phyloP scores from a whole-genome alignment of 2,329 filamentous ascomycete species.

The Periconia macrospinosa region DNA sequence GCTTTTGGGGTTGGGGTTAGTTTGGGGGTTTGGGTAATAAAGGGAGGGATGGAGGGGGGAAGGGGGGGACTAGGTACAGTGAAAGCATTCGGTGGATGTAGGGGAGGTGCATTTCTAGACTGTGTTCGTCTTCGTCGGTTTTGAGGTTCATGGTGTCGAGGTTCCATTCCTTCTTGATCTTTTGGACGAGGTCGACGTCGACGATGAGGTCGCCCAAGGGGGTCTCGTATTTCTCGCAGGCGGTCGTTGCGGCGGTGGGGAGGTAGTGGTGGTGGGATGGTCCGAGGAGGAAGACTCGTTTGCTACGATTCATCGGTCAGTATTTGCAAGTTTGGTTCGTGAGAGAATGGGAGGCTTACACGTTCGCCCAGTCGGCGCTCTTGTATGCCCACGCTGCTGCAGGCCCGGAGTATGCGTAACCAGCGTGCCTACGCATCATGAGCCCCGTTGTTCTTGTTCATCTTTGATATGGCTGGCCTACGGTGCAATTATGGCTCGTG shows the following conservation, averaged over 20 bases:
- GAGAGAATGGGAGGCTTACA: slow-evolving; percentile 50
- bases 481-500: slow-evolving; percentile 90
- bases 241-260: slow-evolving; percentile 73
- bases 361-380: slow-evolving; percentile 76
- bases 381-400: slow-evolving; percentile 96
- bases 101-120: slow-evolving; percentile 93
- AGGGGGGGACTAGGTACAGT: slow-evolving; percentile 47
- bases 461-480: slow-evolving; percentile 53
- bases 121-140: slow-evolving; percentile 83
- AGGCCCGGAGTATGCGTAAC: slow-evolving; percentile 87
- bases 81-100: slow-evolving; percentile 82
- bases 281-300: slow-evolving; percentile 88
- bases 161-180: slow-evolving; percentile 36
- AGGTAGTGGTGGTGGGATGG: slow-evolving; percentile 90
- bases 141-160: slow-evolving; percentile 59
- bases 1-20: slow-evolving; percentile 21
- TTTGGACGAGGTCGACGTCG: slow-evolving; percentile 60
- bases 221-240: slow-evolving; percentile 70
- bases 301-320: slow-evolving; percentile 50
- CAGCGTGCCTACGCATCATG: slow-evolving; percentile 72
- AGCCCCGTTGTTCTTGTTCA: slow-evolving; percentile 14
- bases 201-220: slow-evolving; percentile 72
- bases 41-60: not conserved
- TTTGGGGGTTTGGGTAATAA: slow-evolving; percentile 17
- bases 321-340: not conserved